Conservation (phyloP, 1,139 yeast genomes). For the Debaryomycetaceae sp. region DNA sequence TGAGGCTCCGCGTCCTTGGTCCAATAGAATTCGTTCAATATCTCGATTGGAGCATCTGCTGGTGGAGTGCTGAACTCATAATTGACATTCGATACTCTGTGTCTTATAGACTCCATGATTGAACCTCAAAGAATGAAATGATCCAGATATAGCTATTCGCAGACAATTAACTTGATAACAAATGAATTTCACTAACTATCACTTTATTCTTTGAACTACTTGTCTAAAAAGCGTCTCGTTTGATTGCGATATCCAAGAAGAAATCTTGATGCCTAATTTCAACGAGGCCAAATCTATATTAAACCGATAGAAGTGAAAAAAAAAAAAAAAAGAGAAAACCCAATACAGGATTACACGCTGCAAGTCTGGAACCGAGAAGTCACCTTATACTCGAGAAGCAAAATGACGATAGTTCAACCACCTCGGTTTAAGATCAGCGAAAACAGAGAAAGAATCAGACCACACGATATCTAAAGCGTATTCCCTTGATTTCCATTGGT, state of each 20-base stretch:
- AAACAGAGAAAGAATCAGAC: too few species aligned
- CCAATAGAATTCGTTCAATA: conserved; percentile 70
- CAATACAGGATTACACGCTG: not conserved
- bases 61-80: conserved; percentile 40
- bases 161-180: not conserved
- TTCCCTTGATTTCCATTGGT: too few species aligned
- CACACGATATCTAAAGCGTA: too few species aligned
- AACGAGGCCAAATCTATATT: not conserved
- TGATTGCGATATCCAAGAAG: not conserved
- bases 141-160: not conserved
- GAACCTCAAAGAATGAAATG: not conserved
- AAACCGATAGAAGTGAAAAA: not conserved
- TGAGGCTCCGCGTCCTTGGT: conserved; percentile 83
- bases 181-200: not conserved
- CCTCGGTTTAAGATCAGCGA: too few species aligned
- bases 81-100: conserved; percentile 31
- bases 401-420: too few species aligned
- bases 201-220: not conserved
- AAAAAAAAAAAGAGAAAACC: too few species aligned
- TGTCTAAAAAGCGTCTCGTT: not conserved
- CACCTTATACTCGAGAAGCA: too few species aligned
- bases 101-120: conserved; percentile 23
- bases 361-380: not conserved
- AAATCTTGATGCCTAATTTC: not conserved
- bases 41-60: conserved; percentile 41